These are phyloP conservation scores for Prosopis cineraria DNA, from an alignment of 306 rosid species.

Conservation along the genomic window DNA sequence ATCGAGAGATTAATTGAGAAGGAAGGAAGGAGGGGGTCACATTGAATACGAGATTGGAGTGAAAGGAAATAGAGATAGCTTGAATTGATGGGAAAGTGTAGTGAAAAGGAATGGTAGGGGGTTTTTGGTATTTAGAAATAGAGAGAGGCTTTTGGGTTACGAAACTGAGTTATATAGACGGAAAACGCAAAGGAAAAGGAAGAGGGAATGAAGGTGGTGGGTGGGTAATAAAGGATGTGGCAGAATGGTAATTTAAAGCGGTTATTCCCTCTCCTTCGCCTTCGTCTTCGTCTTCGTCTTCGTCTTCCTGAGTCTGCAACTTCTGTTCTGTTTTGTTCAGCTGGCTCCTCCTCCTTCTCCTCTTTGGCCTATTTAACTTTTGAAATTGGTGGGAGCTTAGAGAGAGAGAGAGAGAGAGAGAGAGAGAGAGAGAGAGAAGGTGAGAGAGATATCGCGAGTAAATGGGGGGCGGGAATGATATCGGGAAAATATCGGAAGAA, in stretches of 20 bases:
- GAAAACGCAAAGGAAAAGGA: neutral
- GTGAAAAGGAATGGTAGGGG: neutral
- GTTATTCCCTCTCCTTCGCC: neutral
- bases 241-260: constrained; percentile 8
- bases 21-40: constrained; percentile 16
- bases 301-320: neutral
- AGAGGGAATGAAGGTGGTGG: neutral
- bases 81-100: neutral
- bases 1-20: neutral
- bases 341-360: neutral
- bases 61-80: neutral
- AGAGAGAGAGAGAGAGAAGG: neutral
- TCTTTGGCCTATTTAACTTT: neutral
- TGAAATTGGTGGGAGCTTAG: constrained; percentile 10
- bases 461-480: neutral
- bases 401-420: neutral
- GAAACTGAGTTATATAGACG: neutral
- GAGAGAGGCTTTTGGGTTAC: neutral
- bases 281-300: neutral
- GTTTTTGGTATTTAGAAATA: neutral
- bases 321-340: neutral
- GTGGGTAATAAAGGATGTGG: constrained; percentile 9
- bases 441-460: constrained; percentile 18
- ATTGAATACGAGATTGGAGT: neutral
- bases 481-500: constrained; percentile 1